A percentile compares a stretch with the other conserved stretches of the same genome.
These are phyloP conservation scores for Nematodospora anomalae DNA, from an alignment of 1,139 yeast species.

Conservation along the genomic window DNA sequence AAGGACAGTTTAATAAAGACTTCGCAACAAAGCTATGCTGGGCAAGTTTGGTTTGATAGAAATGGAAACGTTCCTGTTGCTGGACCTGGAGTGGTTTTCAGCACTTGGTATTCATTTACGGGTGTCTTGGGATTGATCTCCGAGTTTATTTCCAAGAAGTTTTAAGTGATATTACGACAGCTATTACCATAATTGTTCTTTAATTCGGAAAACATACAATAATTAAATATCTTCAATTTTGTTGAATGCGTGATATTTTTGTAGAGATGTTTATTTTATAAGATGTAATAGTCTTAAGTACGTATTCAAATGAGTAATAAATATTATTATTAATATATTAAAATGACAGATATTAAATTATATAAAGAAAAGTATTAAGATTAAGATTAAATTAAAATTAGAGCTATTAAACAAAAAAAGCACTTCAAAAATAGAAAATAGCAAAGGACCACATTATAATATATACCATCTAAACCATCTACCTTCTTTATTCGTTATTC, in stretches of 20 bases:
- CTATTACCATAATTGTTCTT: no score
- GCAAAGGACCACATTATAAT: no score
- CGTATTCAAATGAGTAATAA: no score
- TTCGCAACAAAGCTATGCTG: slow-evolving; percentile 29
- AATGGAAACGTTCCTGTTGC: slow-evolving; percentile 32
- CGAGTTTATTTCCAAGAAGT: slow-evolving; percentile 11
- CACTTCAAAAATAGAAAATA: no score
- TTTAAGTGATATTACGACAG: no score
- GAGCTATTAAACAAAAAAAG: no score
- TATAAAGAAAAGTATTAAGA: no score
- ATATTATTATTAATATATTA: slow-evolving; percentile 1
- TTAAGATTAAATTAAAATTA: slow-evolving; percentile 1
- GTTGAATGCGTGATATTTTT: no score
- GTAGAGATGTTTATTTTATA: no score
- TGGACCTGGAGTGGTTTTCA: slow-evolving; percentile 39
- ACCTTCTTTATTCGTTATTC: slow-evolving; percentile 24
- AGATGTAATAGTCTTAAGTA: no score
- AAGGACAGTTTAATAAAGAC: slow-evolving; percentile 32
- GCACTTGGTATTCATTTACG: slow-evolving; percentile 33
- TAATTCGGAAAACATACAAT: no score
- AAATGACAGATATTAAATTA: background rate
- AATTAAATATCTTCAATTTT: no score
- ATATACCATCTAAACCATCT: background rate
- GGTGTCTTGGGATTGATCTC: slow-evolving; percentile 28
- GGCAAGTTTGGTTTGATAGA: slow-evolving; percentile 39